Percentiles rank a stretch among this genome's conserved stretches.
Evolutionary conservation across 805 yeast genomes (phyloP).

Genomic region (Komagataella pastoris): DNA sequence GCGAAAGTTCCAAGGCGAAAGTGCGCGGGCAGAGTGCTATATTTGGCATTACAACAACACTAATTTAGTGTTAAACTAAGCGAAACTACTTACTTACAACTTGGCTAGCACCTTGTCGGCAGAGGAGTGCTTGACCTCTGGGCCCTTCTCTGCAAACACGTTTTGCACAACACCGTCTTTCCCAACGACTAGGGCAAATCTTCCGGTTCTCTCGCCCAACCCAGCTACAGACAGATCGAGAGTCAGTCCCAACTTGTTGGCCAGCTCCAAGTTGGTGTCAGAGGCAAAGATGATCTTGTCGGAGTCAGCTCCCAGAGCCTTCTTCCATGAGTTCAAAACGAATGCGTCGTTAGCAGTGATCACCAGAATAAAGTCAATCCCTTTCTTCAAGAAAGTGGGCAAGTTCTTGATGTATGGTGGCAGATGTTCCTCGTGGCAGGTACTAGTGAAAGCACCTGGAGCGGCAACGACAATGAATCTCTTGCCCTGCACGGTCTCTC

Average conservation of each 20-base stretch:
- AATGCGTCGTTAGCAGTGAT: slow-evolving; percentile 62
- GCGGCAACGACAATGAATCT: slow-evolving; percentile 61
- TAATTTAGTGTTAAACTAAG: neutral
- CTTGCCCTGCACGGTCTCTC: slow-evolving; percentile 18
- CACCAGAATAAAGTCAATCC: slow-evolving; percentile 50
- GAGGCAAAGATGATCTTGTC: slow-evolving; percentile 41
- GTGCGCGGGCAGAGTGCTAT: neutral
- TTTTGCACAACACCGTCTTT: slow-evolving; percentile 23
- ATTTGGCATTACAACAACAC: neutral
- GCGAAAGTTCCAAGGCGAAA: neutral
- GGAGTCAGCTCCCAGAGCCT: slow-evolving; percentile 23
- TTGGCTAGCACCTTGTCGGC: slow-evolving; percentile 13
- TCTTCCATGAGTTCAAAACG: slow-evolving; percentile 60
- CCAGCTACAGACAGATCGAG: slow-evolving; percentile 41
- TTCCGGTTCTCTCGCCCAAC: slow-evolving; percentile 42
- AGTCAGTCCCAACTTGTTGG: slow-evolving; percentile 43
- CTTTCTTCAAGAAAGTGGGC: slow-evolving; percentile 38
- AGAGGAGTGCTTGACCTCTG: slow-evolving; percentile 14
- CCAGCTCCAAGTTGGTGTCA: slow-evolving; percentile 47
- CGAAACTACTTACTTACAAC: slow-evolving; percentile 5
- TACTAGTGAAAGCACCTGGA: slow-evolving; percentile 84
- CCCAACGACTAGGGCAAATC: slow-evolving; percentile 58
- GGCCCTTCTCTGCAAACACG: slow-evolving; percentile 14
- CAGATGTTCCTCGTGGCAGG: slow-evolving; percentile 60
- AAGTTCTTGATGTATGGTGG: slow-evolving; percentile 49